These are phyloP conservation scores for Calcarisporium arbuscula DNA, from an alignment of 2,329 filamentous ascomycete species.

Conservation along the genomic window DNA sequence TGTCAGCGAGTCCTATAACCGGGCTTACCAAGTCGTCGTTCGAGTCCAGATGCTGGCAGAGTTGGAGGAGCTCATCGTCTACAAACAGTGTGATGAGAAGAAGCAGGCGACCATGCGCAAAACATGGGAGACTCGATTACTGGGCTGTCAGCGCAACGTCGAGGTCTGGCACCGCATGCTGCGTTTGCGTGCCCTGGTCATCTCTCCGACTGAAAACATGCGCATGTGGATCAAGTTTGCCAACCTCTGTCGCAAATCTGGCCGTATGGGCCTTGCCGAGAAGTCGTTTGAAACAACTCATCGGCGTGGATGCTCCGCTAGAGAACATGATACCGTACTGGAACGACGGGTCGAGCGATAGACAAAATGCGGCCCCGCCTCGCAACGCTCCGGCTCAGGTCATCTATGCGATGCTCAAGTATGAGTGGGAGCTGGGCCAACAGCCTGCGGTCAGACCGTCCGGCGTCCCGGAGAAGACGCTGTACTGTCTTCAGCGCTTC, in stretches of 20 bases:
- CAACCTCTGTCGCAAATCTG: conserved; percentile 94
- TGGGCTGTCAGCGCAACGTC: conserved; percentile 93
- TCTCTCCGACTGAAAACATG: conserved; percentile 86
- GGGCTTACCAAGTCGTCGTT: conserved; percentile 96
- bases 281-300: conserved; percentile 89
- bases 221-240: conserved; percentile 99
- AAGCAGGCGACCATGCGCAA: conserved; percentile 86
- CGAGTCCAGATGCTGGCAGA: conserved; percentile 98
- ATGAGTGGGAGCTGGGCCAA: conserved; percentile 84
- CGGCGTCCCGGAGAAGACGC: conserved; percentile 45
- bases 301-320: conserved; percentile 61
- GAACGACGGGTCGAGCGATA: conserved; percentile 31
- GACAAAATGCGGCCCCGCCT: conserved; percentile 15
- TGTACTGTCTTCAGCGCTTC: conserved; percentile 55
- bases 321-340: conserved; percentile 56
- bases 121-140: conserved; percentile 92
- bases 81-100: conserved; percentile 88
- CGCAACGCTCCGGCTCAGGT: conserved; percentile 65
- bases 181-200: conserved; percentile 85
- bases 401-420: conserved; percentile 95
- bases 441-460: conserved; percentile 37
- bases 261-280: conserved; percentile 88
- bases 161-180: conserved; percentile 99
- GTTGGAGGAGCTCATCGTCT: conserved; percentile 93
- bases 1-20: conserved; percentile 96